A percentile compares a stretch with the other conserved stretches of the same genome.
These are phyloP conservation scores for Middelhovenomyces tepae DNA, from an alignment of 805 yeast species.

Conservation along the genomic window DNA sequence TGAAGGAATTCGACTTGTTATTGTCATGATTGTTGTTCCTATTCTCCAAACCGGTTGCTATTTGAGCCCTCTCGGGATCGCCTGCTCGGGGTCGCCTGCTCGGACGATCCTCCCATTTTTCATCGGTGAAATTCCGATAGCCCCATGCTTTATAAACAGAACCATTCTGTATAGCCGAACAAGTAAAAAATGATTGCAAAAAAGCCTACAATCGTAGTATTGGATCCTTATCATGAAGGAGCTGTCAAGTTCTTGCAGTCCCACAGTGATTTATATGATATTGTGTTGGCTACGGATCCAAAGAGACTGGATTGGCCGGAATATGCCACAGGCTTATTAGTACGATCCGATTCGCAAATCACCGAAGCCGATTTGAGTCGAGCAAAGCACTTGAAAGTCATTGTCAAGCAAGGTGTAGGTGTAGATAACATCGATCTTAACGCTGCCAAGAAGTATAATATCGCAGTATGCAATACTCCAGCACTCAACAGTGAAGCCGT, in stretches of 20 bases:
- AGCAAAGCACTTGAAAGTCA: slow-evolving; percentile 5
- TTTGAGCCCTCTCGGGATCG: neutral
- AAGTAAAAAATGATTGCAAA: too few relatives aligned
- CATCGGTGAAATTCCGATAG: neutral
- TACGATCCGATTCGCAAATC: slow-evolving; percentile 6
- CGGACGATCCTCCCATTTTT: too few relatives aligned
- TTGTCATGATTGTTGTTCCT: neutral
- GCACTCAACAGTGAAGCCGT: slow-evolving; percentile 9
- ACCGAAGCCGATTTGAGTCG: slow-evolving; percentile 2
- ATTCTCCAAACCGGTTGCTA: neutral
- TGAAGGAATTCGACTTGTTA: too few relatives aligned
- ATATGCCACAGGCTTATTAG: slow-evolving; percentile 2
- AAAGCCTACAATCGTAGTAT: too few relatives aligned
- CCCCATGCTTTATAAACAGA: neutral
- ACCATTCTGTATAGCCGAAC: too few relatives aligned
- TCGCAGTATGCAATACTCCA: slow-evolving; percentile 7
- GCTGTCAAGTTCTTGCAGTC: slow-evolving; percentile 4
- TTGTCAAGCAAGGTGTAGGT: slow-evolving; percentile 9
- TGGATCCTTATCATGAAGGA: slow-evolving; percentile 6
- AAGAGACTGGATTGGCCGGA: slow-evolving; percentile 5
- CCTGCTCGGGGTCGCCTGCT: too few relatives aligned
- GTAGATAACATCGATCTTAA: slow-evolving; percentile 7
- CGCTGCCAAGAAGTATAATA: slow-evolving; percentile 5
- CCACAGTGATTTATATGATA: slow-evolving; percentile 1
- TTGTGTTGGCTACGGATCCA: slow-evolving; percentile 6